Evolutionary conservation across 2,329 filamentous ascomycete genomes (phyloP).

Genomic region (Penicillium sp.): DNA sequence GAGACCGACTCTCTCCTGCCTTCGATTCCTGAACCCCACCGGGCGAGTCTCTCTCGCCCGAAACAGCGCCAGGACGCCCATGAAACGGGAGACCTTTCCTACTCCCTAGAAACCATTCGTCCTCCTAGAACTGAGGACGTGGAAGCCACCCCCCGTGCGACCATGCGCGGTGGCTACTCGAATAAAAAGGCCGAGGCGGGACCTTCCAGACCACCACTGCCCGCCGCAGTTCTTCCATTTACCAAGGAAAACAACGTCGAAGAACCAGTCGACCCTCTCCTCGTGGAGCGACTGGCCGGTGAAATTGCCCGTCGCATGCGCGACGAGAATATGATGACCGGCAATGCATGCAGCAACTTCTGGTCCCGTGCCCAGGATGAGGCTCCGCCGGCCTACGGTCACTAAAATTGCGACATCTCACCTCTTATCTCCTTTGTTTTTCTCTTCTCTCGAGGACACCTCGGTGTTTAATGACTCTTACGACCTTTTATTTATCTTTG

Average conservation of each 20-base stretch:
- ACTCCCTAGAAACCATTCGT: constrained; percentile 23
- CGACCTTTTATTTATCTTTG: constrained; percentile 16
- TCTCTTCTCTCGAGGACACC: constrained; percentile 7
- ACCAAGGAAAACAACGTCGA: constrained; percentile 28
- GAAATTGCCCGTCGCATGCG: constrained; percentile 82
- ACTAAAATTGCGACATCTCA: constrained; percentile 22
- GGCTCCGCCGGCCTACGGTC: constrained; percentile 43
- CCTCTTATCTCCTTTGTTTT: constrained; percentile 1
- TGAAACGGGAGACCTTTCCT: constrained; percentile 25
- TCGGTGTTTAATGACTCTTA: constrained; percentile 20
- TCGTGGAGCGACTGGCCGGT: constrained; percentile 68
- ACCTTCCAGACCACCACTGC: constrained; percentile 26
- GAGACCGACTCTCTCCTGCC: constrained; percentile 31
- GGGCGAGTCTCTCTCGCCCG: constrained; percentile 26
- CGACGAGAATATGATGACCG: constrained; percentile 63
- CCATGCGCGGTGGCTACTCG: constrained; percentile 19
- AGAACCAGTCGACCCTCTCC: constrained; percentile 44
- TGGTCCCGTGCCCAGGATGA: constrained; percentile 38
- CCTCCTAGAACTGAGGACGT: constrained; percentile 22
- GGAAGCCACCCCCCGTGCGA: constrained; percentile 34
- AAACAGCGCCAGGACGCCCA: constrained; percentile 21
- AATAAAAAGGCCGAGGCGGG: constrained; percentile 29
- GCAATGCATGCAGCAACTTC: constrained; percentile 31
- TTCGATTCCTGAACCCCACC: constrained; percentile 32
- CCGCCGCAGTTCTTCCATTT: constrained; percentile 35